Percentiles rank a stretch among this genome's conserved stretches.
Evolutionary conservation across 139 green algal genomes (phyloP).

Genomic region (Coelastrella sp.): DNA sequence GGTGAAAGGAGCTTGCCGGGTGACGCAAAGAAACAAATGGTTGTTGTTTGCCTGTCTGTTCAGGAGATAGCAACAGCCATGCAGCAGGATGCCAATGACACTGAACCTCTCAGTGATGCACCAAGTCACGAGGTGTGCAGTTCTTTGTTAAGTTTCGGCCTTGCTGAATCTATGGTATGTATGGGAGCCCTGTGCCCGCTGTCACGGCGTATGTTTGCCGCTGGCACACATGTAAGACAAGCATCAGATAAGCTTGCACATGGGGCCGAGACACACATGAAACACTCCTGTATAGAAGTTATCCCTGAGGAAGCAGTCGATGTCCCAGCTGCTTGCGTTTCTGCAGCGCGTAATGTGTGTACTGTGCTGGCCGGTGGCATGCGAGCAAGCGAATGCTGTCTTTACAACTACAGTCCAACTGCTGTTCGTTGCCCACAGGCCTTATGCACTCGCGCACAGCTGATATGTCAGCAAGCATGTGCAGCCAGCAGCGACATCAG

Average conservation of each 20-base stretch:
- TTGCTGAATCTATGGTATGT: too few relatives aligned
- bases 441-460: not conserved
- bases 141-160: too few relatives aligned
- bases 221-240: too few relatives aligned
- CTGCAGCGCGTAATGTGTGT: not conserved
- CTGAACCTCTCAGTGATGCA: not conserved
- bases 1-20: not conserved
- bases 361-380: too few relatives aligned
- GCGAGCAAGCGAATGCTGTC: not conserved
- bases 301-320: too few relatives aligned
- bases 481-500: not conserved
- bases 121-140: not conserved
- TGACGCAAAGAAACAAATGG: too few relatives aligned
- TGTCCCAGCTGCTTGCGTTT: not conserved
- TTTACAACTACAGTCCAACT: too few relatives aligned
- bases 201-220: too few relatives aligned
- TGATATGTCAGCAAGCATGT: not conserved
- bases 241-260: too few relatives aligned
- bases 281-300: too few relatives aligned
- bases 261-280: too few relatives aligned
- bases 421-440: not conserved
- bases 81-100: not conserved
- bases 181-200: too few relatives aligned
- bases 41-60: not conserved
- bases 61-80: conserved; percentile 14